Evolutionary conservation across 306 rosid genomes (phyloP).

Genomic region (Cicer yamashitae): DNA sequence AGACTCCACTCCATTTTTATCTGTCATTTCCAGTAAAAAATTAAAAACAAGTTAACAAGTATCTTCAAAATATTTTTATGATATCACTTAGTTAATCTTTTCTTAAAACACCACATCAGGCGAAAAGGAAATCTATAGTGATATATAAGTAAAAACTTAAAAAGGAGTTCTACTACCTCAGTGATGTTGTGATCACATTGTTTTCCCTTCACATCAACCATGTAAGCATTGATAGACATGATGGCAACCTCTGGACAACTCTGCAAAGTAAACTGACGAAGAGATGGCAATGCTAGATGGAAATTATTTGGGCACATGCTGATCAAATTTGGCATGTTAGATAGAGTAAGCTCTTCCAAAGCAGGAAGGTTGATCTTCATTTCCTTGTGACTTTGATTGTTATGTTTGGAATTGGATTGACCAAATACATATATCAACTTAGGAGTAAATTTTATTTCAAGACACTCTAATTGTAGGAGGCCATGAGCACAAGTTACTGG

Average conservation of each 20-base stretch:
- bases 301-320: slow-evolving; percentile 1
- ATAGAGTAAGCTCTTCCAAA: fast-evolving
- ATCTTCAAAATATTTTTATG: no score
- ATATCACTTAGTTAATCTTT: no score
- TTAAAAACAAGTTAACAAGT: no score
- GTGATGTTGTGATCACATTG: neutral
- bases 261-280: neutral
- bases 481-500: slow-evolving; percentile 17
- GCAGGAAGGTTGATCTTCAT: neutral
- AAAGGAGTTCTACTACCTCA: neutral
- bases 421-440: slow-evolving; percentile 20
- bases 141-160: no score
- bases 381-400: neutral
- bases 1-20: no score
- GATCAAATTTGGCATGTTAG: neutral
- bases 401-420: neutral
- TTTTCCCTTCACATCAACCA: neutral
- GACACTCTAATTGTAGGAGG: slow-evolving; percentile 14
- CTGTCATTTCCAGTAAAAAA: no score
- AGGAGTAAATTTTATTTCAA: fast-evolving
- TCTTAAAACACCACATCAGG: no score
- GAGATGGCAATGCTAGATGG: neutral
- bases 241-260: neutral
- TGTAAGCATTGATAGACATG: neutral
- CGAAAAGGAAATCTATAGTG: no score